These are phyloP conservation scores for Cryphonectria parasitica DNA, from an alignment of 2,329 filamentous ascomycete genomes.

Conservation along the genomic window DNA sequence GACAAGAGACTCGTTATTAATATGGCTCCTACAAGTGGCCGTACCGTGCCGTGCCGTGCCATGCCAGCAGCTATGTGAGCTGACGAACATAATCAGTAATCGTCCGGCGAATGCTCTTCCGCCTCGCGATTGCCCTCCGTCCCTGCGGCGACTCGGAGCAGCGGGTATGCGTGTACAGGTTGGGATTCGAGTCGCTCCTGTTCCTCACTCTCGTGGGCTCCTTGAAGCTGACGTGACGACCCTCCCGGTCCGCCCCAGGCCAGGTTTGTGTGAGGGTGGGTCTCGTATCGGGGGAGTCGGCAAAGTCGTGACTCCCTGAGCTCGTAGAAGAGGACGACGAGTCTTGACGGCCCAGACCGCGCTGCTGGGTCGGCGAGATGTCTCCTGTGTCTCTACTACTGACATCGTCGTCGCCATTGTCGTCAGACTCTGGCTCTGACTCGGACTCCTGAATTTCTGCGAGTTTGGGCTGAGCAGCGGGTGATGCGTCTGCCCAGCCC, in stretches of 20 bases:
- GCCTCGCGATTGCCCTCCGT: constrained; percentile 18
- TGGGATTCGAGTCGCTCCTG: constrained; percentile 20
- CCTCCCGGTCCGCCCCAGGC: not conserved
- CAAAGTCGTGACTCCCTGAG: constrained; percentile 8
- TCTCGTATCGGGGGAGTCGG: constrained; percentile 5
- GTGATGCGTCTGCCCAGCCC: constrained; percentile 12
- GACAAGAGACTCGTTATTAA: constrained; percentile 5
- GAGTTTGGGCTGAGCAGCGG: constrained; percentile 4
- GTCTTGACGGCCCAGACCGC: not conserved
- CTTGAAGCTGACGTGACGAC: constrained; percentile 23
- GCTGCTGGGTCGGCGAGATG: constrained; percentile 2
- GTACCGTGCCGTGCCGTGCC: not conserved
- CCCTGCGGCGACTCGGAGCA: constrained; percentile 19
- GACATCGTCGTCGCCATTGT: not conserved
- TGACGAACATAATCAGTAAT: constrained; percentile 24
- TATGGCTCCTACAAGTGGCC: not conserved
- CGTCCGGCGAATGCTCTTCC: constrained; percentile 24
- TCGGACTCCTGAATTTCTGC: constrained; percentile 22
- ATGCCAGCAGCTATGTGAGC: not conserved
- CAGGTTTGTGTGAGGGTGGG: constrained; percentile 7
- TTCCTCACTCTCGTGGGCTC: constrained; percentile 10
- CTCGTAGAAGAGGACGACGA: constrained; percentile 10
- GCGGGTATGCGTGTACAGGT: constrained; percentile 13
- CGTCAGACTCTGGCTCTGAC: not conserved
- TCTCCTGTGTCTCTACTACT: not conserved